Conservation (phyloP, 1,139 yeast species). For the Neolecta irregularis region DNA sequence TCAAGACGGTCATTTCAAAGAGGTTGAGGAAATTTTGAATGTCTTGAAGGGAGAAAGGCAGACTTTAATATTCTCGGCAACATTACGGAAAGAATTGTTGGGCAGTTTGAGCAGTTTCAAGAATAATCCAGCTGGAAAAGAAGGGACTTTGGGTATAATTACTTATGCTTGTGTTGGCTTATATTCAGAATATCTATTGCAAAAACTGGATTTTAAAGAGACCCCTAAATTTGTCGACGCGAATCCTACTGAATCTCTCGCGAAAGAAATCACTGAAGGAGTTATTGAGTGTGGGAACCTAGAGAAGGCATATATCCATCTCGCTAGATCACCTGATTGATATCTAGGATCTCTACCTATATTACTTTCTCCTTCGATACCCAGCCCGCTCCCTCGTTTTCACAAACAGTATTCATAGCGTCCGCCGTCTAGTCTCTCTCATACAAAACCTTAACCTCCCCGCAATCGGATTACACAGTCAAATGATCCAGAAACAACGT, state of each 20-base stretch:
- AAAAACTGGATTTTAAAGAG: constrained; percentile 25
- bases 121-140: constrained; percentile 7
- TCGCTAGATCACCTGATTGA: background rate
- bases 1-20: constrained; percentile 94
- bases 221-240: constrained; percentile 57
- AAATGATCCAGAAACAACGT: constrained; percentile 91
- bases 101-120: constrained; percentile 21
- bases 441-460: constrained; percentile 55
- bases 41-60: constrained; percentile 49
- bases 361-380: constrained; percentile 72
- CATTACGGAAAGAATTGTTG: constrained; percentile 64
- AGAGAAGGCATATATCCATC: constrained; percentile 37
- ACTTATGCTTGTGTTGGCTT: background rate
- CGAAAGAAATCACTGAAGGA: constrained; percentile 66
- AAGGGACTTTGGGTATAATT: background rate
- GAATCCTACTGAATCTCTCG: constrained; percentile 71
- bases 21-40: constrained; percentile 67
- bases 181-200: constrained; percentile 22
- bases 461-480: constrained; percentile 74
- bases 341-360: constrained; percentile 54
- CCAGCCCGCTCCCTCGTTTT: constrained; percentile 85
- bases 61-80: constrained; percentile 85
- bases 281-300: constrained; percentile 80
- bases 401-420: constrained; percentile 88
- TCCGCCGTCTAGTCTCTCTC: constrained; percentile 66